A percentile compares a stretch with the other conserved stretches of the same genome.
These are phyloP conservation scores for Talaromyces adpressus DNA, from an alignment of 495 filamentous ascomycete genomes.

Conservation along the genomic window DNA sequence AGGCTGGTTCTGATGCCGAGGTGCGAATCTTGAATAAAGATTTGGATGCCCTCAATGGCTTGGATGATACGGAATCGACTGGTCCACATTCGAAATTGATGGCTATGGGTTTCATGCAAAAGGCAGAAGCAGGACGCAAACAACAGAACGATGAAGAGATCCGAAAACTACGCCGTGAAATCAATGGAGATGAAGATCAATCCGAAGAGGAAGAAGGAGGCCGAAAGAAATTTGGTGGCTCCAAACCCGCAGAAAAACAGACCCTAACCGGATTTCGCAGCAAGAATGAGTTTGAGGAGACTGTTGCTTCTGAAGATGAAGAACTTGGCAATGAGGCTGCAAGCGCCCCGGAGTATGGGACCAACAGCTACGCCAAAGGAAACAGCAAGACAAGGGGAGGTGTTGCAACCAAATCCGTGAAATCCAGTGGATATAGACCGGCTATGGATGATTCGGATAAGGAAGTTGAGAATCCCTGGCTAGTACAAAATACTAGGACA, in stretches of 20 bases:
- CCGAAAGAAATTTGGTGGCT: constrained; percentile 56
- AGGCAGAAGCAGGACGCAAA: constrained; percentile 69
- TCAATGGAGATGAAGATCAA: constrained; percentile 54
- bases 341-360: neutral
- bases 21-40: constrained; percentile 50
- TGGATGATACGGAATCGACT: constrained; percentile 24
- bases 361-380: neutral
- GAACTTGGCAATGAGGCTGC: constrained; percentile 21
- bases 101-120: constrained; percentile 88
- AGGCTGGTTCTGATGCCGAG: constrained; percentile 48
- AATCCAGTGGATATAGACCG: neutral
- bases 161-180: constrained; percentile 65
- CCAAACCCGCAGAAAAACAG: constrained; percentile 15
- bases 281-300: constrained; percentile 56
- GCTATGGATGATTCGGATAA: constrained; percentile 14
- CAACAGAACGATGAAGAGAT: constrained; percentile 75
- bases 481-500: constrained; percentile 32
- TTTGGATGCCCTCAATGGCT: constrained; percentile 42
- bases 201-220: constrained; percentile 49
- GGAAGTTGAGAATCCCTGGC: constrained; percentile 41
- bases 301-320: constrained; percentile 46
- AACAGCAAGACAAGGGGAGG: neutral
- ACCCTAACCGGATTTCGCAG: constrained; percentile 15
- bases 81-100: constrained; percentile 48
- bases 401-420: neutral